Percentiles rank a stretch among this genome's conserved stretches.
These are phyloP conservation scores for Colletotrichum endophyticum DNA, from an alignment of 2,329 filamentous ascomycete genomes.

Conservation along the genomic window DNA sequence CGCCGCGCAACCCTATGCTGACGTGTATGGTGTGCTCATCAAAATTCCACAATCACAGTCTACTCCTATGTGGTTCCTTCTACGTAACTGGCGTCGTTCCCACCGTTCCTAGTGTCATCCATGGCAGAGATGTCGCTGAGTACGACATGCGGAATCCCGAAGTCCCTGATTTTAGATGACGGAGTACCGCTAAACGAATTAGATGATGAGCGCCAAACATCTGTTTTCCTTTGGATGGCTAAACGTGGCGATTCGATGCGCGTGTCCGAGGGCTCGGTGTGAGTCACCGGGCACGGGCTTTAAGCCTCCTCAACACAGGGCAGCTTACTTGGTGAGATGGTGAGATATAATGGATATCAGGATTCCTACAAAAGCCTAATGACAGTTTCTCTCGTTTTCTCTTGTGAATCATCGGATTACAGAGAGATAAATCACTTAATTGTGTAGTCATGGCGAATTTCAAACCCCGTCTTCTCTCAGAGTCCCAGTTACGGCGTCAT, in stretches of 20 bases:
- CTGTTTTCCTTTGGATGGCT: neutral
- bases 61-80: too few relatives aligned
- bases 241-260: neutral
- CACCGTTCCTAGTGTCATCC: neutral
- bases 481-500: neutral
- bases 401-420: neutral
- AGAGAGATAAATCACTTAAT: neutral
- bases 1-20: neutral
- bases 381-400: accelerated
- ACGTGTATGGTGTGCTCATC: too few relatives aligned
- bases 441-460: neutral
- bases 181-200: neutral
- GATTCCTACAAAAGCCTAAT: accelerated
- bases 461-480: neutral
- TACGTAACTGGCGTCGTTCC: neutral
- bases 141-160: neutral
- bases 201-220: neutral
- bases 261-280: accelerated
- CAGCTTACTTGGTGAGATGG: neutral
- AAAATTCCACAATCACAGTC: too few relatives aligned
- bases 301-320: neutral
- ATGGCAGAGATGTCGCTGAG: neutral
- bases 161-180: neutral
- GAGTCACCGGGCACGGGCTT: neutral
- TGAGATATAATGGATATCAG: accelerated